Evolutionary conservation across 1,284 basidiomycete species (phyloP).

Genomic region (Naganishia cerealis): DNA sequence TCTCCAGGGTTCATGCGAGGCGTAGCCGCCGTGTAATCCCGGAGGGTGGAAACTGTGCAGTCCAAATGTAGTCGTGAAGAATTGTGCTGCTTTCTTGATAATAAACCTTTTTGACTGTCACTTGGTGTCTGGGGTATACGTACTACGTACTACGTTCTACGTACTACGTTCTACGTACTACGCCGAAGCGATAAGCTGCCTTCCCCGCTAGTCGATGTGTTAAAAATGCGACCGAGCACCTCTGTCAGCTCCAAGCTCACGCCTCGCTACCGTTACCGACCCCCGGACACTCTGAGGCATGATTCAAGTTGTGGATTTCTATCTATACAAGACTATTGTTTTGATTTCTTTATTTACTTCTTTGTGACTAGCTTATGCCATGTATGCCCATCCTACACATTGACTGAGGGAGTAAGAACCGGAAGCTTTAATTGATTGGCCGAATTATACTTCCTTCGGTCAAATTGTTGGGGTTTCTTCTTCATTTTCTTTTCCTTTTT

Average conservation of each 20-base stretch:
- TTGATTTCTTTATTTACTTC: conserved; percentile 5
- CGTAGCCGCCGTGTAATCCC: no score
- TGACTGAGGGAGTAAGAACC: conserved; percentile 6
- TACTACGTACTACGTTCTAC: no score
- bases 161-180: no score
- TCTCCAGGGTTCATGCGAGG: no score
- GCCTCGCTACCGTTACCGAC: not conserved
- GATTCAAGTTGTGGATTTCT: conserved; percentile 2
- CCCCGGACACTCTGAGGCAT: not conserved
- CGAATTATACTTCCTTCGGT: conserved; percentile 2
- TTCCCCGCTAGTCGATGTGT: no score
- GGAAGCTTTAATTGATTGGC: conserved; percentile 6
- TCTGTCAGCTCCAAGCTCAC: not conserved
- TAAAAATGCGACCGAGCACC: no score
- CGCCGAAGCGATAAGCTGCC: no score
- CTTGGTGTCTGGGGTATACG: no score
- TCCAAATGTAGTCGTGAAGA: no score
- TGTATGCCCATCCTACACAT: conserved; percentile 11
- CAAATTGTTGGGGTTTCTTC: conserved; percentile 2
- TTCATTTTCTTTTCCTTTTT: not conserved
- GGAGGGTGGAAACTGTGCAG: no score
- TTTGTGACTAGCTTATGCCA: not conserved
- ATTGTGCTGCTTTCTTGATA: no score
- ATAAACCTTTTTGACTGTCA: no score
- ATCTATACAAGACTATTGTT: conserved; percentile 11